Percentiles rank a stretch among this genome's conserved stretches.
Evolutionary conservation across 768 basidiomycete species (phyloP).

Genomic region (Chalciporus chontae): DNA sequence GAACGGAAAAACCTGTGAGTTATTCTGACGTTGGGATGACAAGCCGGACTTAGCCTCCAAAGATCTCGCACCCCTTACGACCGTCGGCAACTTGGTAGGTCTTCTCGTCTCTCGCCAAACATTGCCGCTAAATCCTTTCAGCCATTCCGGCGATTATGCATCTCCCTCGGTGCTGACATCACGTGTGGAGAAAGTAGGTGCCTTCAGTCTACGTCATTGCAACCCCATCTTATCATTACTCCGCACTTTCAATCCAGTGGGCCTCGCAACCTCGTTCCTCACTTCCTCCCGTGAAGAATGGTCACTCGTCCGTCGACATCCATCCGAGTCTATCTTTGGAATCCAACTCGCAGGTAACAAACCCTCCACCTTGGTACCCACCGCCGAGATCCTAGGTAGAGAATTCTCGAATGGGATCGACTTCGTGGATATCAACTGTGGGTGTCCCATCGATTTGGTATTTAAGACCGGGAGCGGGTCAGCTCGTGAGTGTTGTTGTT

Average conservation of each 20-base stretch:
- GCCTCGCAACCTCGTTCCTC: conserved; percentile 87
- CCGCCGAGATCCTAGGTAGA: conserved; percentile 75
- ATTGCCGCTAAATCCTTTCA: conserved; percentile 26
- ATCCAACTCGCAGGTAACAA: conserved; percentile 92
- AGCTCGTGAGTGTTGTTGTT: conserved; percentile 57
- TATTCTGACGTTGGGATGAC: background rate
- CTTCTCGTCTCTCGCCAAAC: background rate
- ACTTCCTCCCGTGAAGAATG: conserved; percentile 90
- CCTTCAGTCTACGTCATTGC: background rate
- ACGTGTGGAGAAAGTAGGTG: conserved; percentile 87
- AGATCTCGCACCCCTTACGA: conserved; percentile 83
- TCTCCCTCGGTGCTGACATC: conserved; percentile 85
- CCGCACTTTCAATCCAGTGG: conserved; percentile 55
- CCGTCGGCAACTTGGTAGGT: conserved; percentile 86
- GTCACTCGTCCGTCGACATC: conserved; percentile 87
- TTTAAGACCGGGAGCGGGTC: conserved; percentile 89
- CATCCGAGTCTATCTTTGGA: conserved; percentile 83
- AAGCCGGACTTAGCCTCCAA: conserved; percentile 33
- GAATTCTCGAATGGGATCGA: conserved; percentile 68
- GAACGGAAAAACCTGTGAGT: conserved; percentile 80
- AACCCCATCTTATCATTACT: background rate
- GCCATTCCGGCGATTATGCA: conserved; percentile 92
- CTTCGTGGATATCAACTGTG: conserved; percentile 94
- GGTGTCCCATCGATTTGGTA: conserved; percentile 96
- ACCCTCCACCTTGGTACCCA: conserved; percentile 69